Percentiles rank a stretch among this genome's conserved stretches.
Conservation (phyloP, 73 alveolate species). For the Uronychia binucleata region DNA sequence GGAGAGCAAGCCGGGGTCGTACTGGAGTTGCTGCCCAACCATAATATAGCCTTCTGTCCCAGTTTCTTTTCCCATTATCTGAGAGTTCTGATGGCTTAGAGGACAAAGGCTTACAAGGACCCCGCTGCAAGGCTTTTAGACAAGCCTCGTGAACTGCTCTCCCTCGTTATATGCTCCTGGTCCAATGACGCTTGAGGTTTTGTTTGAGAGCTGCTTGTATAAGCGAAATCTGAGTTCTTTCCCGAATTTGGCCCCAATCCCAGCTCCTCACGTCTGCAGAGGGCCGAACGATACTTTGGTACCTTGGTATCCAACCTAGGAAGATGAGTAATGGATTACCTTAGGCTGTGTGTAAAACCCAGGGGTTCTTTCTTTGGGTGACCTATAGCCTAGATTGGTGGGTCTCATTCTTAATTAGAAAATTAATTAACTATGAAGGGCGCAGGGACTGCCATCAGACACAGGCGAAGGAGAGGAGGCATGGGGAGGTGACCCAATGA, state of each 20-base stretch:
- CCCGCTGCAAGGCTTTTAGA: neutral
- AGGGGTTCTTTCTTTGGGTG: constrained; percentile 7
- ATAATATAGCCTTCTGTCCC: neutral
- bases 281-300: neutral
- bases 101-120: neutral
- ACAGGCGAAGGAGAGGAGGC: neutral
- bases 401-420: neutral
- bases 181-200: neutral
- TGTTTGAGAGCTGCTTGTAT: neutral
- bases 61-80: neutral
- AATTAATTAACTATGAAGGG: neutral
- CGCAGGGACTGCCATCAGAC: neutral
- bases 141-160: neutral
- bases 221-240: neutral
- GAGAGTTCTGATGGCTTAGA: neutral
- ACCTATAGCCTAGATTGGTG: neutral
- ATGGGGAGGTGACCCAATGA: too few relatives aligned
- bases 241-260: neutral
- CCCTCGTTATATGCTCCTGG: neutral
- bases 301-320: neutral
- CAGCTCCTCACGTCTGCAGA: neutral
- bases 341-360: neutral
- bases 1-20: neutral
- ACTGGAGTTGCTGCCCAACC: neutral
- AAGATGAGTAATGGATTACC: neutral